Conservation (phyloP, 805 yeast species). For the Torulaspora microellipsoides region DNA sequence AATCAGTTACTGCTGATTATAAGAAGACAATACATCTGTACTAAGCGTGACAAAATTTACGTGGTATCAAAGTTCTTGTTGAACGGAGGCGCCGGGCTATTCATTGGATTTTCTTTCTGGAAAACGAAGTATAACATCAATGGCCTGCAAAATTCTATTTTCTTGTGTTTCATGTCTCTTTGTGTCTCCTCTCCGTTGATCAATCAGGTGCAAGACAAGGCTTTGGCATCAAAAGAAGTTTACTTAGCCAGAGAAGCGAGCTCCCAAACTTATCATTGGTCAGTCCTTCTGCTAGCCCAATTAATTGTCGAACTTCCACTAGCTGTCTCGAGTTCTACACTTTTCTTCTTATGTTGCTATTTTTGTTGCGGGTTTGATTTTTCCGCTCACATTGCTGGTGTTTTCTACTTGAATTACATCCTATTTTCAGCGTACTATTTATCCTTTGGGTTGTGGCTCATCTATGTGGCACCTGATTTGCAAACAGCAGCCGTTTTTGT, state of each 20-base stretch:
- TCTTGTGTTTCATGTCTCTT: slow-evolving; percentile 56
- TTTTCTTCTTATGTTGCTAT: slow-evolving; percentile 51
- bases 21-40: slow-evolving; percentile 40
- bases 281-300: slow-evolving; percentile 51
- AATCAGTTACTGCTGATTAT: slow-evolving; percentile 42
- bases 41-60: slow-evolving; percentile 60
- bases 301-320: slow-evolving; percentile 58
- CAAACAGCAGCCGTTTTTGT: slow-evolving; percentile 63
- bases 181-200: slow-evolving; percentile 54
- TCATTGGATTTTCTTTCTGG: slow-evolving; percentile 73
- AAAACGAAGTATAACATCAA: slow-evolving; percentile 47
- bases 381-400: slow-evolving; percentile 45
- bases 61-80: slow-evolving; percentile 56
- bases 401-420: slow-evolving; percentile 43
- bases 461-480: slow-evolving; percentile 62
- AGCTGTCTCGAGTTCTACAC: slow-evolving; percentile 43
- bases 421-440: slow-evolving; percentile 41
- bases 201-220: slow-evolving; percentile 62
- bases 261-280: slow-evolving; percentile 74
- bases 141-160: slow-evolving; percentile 60
- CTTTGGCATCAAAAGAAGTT: slow-evolving; percentile 54
- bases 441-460: slow-evolving; percentile 46
- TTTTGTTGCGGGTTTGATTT: slow-evolving; percentile 44
- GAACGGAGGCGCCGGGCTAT: slow-evolving; percentile 51
- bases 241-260: slow-evolving; percentile 69